Base-by-base conservation (phyloP, 768 basidiomycete species). In the Leccinum sublutescens region DNA sequence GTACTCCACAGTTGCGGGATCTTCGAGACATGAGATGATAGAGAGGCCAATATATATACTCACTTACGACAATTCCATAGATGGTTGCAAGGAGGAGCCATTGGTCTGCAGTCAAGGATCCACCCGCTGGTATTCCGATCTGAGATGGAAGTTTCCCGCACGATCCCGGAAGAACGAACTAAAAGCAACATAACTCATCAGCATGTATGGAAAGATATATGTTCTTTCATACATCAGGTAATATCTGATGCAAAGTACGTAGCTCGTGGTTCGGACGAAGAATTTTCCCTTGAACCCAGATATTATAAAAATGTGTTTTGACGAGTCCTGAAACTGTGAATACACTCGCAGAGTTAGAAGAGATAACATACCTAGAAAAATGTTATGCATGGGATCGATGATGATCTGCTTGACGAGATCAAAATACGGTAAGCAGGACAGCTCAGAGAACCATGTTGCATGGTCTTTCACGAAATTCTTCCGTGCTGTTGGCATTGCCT, bases 231-330 rank as follows among this genome's bases (percentile, higher is more conserved):
- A 45, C 21, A 12, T 58, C 43, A 4, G 50, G 2, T 12, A 59
- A 53, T 29, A 59, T 14, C 29, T 59, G 10, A 45, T 59, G 54
- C 1, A 59, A 45, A 3, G 6, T 15, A 15, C 1, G 2, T 5
- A 59, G 54, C n/a, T 59, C 50, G 6, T 59, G 54, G 15, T 29
- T 59, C 0, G 58, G 25, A 2, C 50, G 52, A 5, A 70, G 59
- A 17, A 70, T 62, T 9, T 67, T 66, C 1, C 25, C 19, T 40
- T 70, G 66, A 8, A 68, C 67, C 69, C 67, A 70, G 15, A 70
- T 70, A 21, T 68, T 62, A 19, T 70, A 70, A 52, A 70, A 70
- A 49, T 70, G 69, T 4, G 57, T 58, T 17, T 58, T 58, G 15
- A 58, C 15, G 10, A 45, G 43, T n/a, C 36, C 36, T 38, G 5